A percentile compares a stretch with the other conserved stretches of the same genome.
Conservation (phyloP, 495 filamentous ascomycete species). For the Neurospora intermedia region DNA sequence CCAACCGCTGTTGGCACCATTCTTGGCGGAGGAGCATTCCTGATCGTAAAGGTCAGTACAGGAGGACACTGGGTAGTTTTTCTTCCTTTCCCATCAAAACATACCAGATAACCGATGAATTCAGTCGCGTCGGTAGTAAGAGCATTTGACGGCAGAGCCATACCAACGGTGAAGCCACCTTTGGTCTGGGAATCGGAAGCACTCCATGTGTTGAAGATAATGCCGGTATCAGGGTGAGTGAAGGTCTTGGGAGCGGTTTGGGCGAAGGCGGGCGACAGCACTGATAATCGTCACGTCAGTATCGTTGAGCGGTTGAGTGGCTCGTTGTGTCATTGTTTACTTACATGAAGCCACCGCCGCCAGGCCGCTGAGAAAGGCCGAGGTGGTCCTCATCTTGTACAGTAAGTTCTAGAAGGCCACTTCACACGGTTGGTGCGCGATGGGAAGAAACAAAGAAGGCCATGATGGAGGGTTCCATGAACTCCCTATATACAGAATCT, state of each 20-base stretch:
- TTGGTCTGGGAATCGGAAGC: conserved; percentile 14
- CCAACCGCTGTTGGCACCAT: conserved; percentile 35
- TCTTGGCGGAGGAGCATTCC: conserved; percentile 19
- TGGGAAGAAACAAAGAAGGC: neutral
- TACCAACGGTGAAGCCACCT: conserved; percentile 43
- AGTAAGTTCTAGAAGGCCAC: neutral
- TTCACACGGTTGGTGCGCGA: conserved; percentile 5
- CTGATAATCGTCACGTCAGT: conserved; percentile 7
- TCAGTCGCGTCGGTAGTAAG: conserved; percentile 42
- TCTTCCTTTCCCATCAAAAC: conserved; percentile 11
- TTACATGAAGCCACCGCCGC: conserved; percentile 20
- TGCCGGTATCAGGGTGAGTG: conserved; percentile 34
- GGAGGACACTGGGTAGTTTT: neutral
- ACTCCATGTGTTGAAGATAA: conserved; percentile 36
- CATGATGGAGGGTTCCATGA: conserved; percentile 4
- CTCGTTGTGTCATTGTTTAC: neutral
- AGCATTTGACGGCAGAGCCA: conserved; percentile 42
- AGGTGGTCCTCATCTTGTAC: conserved; percentile 17
- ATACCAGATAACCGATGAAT: conserved; percentile 48
- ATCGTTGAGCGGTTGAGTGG: neutral
- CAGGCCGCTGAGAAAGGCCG: conserved; percentile 16
- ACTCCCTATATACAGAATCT: neutral
- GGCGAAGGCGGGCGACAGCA: conserved; percentile 16
- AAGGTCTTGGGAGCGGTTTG: conserved; percentile 20
- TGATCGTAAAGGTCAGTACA: conserved; percentile 9